Conservation (phyloP, 805 yeast genomes). For the Torulaspora delbrueckii region DNA sequence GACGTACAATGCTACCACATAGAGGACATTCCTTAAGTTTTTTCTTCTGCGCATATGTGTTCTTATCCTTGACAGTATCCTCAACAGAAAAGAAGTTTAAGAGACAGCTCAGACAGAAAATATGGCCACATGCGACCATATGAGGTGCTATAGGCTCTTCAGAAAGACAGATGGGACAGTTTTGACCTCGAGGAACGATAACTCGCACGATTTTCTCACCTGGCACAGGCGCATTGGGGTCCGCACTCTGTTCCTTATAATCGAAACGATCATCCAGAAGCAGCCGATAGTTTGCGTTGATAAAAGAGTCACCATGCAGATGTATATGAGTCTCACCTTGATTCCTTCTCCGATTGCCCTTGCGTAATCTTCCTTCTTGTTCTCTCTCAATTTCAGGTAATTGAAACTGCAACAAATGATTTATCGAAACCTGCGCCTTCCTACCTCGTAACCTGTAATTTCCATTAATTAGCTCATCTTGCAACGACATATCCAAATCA, state of each 20-base stretch:
- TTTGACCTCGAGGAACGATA: constrained; percentile 65
- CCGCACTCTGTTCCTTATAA: constrained; percentile 53
- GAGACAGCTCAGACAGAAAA: constrained; percentile 79
- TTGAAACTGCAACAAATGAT: constrained; percentile 60
- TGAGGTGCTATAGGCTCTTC: constrained; percentile 87
- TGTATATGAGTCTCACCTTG: constrained; percentile 39
- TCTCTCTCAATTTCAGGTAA: constrained; percentile 39
- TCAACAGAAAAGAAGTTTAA: constrained; percentile 54
- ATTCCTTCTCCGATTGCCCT: constrained; percentile 21
- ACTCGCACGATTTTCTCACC: constrained; percentile 62
- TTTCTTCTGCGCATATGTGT: constrained; percentile 35
- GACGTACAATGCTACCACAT: constrained; percentile 56
- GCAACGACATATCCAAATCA: constrained; percentile 32
- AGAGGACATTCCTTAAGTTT: constrained; percentile 74
- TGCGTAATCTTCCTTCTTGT: constrained; percentile 13
- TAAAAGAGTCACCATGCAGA: constrained; percentile 59
- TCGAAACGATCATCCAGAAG: constrained; percentile 62
- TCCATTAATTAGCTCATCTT: constrained; percentile 35
- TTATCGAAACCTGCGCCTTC: constrained; percentile 48
- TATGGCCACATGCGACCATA: constrained; percentile 93
- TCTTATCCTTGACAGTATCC: constrained; percentile 39
- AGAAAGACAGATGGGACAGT: constrained; percentile 87
- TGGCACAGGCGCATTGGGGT: constrained; percentile 72
- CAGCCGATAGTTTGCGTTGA: constrained; percentile 81
- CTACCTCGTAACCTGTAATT: constrained; percentile 36